Evolutionary conservation across 106 monocot genomes (phyloP), one percentile per base, ranked within the genome.

Genomic region (Vanilla planifolia): DNA sequence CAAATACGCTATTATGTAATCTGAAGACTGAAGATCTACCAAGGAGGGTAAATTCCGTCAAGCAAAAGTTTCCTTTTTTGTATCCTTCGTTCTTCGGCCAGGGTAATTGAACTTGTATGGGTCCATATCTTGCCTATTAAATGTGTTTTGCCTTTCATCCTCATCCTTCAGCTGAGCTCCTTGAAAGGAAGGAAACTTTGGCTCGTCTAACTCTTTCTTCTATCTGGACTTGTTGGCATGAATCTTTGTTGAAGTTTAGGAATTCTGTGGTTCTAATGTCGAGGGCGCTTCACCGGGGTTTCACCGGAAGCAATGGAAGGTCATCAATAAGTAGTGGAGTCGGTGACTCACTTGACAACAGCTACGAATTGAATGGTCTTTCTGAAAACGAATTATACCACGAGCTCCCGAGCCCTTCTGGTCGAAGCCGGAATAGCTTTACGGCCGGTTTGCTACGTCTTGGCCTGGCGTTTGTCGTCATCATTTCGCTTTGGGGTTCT

Each of bases 211-310:
- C 46, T 21, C 11, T 48, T 8, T 48, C 10, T 48, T 25, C 48
- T 25, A 21, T 24, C 24, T 24, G 48, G 24, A 23, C 24, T 23
- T 25, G 10, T 48, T 48, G 24, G 10, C 21, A 23, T 48, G 9
- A 1, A 24, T 23, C 9, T 48, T 47, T 47, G 7, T 21, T 20
- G 46, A 47, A 20, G 17, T 47, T 21, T 10, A 39, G 7, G 37
- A 37, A 9, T 37, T 37, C 4, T 37, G 9, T 4, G 37, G 4
- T 37, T 37, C 37, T 9, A 20, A 94, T 94, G 93, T 63, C 85
- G 57, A 73, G 71, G 62, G 75, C 85, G 4, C 77, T 86, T 10
- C 73, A 80, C 29, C 79, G 92, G 6, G 84, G 88, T 6, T 57
- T 68, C 33, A 73, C 81, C 9, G 72, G 62, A 7, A 65, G 79